Percentiles rank a stretch among this genome's conserved stretches.
Evolutionary conservation across 768 basidiomycete genomes (phyloP).

Genomic region (Termitomyces sp.): DNA sequence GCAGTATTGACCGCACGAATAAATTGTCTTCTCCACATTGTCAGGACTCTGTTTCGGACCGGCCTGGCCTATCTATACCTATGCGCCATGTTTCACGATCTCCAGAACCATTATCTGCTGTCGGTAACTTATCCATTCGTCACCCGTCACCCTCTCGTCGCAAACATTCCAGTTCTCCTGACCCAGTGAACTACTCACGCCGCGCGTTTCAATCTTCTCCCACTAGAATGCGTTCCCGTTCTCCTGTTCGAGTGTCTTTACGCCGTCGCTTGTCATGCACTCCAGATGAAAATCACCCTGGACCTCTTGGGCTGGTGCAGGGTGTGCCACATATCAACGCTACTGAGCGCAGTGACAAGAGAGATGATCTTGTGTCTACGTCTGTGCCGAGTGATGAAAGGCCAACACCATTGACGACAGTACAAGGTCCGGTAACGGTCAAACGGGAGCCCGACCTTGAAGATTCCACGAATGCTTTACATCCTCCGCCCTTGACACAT

Average conservation of each 20-base stretch:
- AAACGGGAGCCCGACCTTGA: slow-evolving; percentile 9
- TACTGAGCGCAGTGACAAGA: background rate
- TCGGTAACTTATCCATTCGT: background rate
- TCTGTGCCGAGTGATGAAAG: background rate
- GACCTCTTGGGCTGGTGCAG: background rate
- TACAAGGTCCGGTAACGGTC: background rate
- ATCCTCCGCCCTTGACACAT: background rate
- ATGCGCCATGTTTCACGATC: background rate
- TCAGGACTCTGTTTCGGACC: background rate
- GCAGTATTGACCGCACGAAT: slow-evolving; percentile 6
- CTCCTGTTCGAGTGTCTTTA: background rate
- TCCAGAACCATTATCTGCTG: background rate
- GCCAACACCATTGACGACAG: background rate
- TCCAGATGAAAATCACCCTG: background rate
- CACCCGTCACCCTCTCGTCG: background rate
- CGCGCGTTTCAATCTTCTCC: background rate
- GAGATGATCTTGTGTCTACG: background rate
- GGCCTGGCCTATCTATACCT: background rate
- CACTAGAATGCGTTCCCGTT: background rate
- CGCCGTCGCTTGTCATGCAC: background rate
- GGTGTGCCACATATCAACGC: background rate
- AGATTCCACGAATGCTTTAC: background rate
- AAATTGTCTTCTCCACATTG: background rate
- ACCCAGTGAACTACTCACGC: background rate
- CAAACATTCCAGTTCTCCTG: background rate